Evolutionary conservation across 129 eudicot species (phyloP), one percentile per base, ranked within the genome.

Genomic region (Tagetes erecta): DNA sequence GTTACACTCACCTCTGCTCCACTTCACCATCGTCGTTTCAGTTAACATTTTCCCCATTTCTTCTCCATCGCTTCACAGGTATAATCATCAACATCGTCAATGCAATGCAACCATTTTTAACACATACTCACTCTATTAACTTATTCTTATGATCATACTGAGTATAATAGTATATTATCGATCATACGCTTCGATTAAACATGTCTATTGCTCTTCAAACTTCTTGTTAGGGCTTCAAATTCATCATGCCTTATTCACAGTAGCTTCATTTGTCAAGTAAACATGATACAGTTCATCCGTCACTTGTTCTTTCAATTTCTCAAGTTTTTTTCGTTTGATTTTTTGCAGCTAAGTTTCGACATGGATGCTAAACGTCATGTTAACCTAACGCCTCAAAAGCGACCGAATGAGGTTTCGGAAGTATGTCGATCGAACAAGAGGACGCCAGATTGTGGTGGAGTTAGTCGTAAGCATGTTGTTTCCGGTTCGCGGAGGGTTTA

Each of bases 361-460:
- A 75, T 75, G 79, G 72, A 64, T 4, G 1, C 42, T 13, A 62
- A 36, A 4, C 64, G 27, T 49, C 64, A 30, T 2, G 3, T 8
- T 41, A 20, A 20, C 27, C 51, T 78, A 64, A 79, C 78, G 39
- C 82, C 82, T 2, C 47, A 52, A 72, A 79, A 79, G 68, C 47
- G 82, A 52, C 44, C 33, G 8, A 56, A 68, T 4, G 75, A 76
- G 10, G 14, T 14, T 34, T 57, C 67, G 3, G 80, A 68, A 3
- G 50, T n/a, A 6, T 56, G 47, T 39, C 45, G 75, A 0, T 44
- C 3, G 4, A 56, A 42, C 59, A 67, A 68, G 12, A 50, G 71
- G 72, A 75, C 53, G 8, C 64, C 79, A 53, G 79, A 49, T 51
- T 50, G 72, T 6, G 50, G 50, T 3, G 45, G 49, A 59, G 77